Percentiles rank a stretch among this genome's conserved stretches.
phyloP scores from a whole-genome alignment of 2,329 filamentous ascomycete genomes.

The Rhynchosporium graminicola region DNA sequence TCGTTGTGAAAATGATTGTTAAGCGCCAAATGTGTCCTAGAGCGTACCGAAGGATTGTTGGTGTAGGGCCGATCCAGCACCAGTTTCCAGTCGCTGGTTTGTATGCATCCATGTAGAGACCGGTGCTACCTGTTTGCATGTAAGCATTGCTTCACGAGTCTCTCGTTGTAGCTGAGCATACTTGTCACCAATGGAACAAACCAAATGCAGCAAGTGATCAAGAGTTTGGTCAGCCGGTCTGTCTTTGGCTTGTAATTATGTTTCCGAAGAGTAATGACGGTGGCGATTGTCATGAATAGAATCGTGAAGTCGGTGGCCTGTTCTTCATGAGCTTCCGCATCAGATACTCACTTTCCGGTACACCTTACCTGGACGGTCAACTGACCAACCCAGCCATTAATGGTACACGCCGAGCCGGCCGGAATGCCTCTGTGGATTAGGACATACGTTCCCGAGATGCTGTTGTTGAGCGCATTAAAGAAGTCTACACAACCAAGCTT shows the following conservation, averaged over 20 bases:
- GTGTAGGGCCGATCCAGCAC: slow-evolving; percentile 44
- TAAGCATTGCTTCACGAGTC: neutral
- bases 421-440: slow-evolving; percentile 20
- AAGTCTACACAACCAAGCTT: slow-evolving; percentile 14
- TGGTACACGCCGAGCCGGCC: slow-evolving; percentile 42
- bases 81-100: slow-evolving; percentile 45
- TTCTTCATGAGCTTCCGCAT: neutral
- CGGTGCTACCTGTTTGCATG: slow-evolving; percentile 16
- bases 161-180: neutral
- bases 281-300: slow-evolving; percentile 48
- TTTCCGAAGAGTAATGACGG: slow-evolving; percentile 45
- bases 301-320: slow-evolving; percentile 46
- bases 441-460: slow-evolving; percentile 24
- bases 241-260: slow-evolving; percentile 41
- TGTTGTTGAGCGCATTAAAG: slow-evolving; percentile 25
- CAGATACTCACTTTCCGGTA: neutral
- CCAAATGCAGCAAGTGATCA: slow-evolving; percentile 22
- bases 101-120: slow-evolving; percentile 20
- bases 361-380: slow-evolving; percentile 45
- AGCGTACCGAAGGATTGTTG: slow-evolving; percentile 40
- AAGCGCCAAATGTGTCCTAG: slow-evolving; percentile 45
- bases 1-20: slow-evolving; percentile 41
- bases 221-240: slow-evolving; percentile 8
- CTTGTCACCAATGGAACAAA: slow-evolving; percentile 24
- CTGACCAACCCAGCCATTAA: slow-evolving; percentile 50